These are phyloP conservation scores for Clavispora carvajalis DNA, from an alignment of 805 yeast genomes.

Conservation along the genomic window DNA sequence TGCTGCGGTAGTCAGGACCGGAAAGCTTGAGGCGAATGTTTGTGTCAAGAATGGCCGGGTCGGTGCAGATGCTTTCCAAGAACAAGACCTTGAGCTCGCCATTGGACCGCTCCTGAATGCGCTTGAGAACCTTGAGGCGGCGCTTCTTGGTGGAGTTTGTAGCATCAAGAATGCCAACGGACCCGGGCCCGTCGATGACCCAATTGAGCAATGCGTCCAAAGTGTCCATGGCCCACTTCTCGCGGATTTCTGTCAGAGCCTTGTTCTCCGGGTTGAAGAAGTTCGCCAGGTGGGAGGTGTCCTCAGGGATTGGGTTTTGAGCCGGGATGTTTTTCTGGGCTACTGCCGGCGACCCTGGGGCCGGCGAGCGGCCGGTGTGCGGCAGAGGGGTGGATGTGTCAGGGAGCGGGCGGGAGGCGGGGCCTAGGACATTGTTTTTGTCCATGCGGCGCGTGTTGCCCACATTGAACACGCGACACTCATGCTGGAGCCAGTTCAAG, in stretches of 20 bases:
- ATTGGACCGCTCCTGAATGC: slow-evolving; percentile 50
- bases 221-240: slow-evolving; percentile 96
- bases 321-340: background rate
- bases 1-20: slow-evolving; percentile 88
- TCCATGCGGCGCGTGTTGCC: slow-evolving; percentile 90
- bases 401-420: slow-evolving; percentile 57
- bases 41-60: slow-evolving; percentile 69
- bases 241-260: slow-evolving; percentile 61
- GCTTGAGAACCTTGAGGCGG: slow-evolving; percentile 51
- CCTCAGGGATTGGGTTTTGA: no score
- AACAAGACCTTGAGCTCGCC: slow-evolving; percentile 72
- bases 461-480: slow-evolving; percentile 86
- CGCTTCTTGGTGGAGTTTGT: slow-evolving; percentile 71
- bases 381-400: slow-evolving; percentile 36
- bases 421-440: slow-evolving; percentile 47
- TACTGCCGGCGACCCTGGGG: slow-evolving; percentile 12
- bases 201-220: slow-evolving; percentile 78
- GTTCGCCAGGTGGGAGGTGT: slow-evolving; percentile 59
- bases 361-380: slow-evolving; percentile 11
- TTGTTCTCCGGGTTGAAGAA: slow-evolving; percentile 81
- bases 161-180: slow-evolving; percentile 89
- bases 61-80: slow-evolving; percentile 83
- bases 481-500: slow-evolving; percentile 91
- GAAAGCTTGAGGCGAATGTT: slow-evolving; percentile 79
- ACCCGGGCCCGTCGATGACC: slow-evolving; percentile 73